A percentile compares a stretch with the other conserved stretches of the same genome.
Evolutionary conservation across 2,329 filamentous ascomycete species (phyloP).

Genomic region (Alternaria brassicae): DNA sequence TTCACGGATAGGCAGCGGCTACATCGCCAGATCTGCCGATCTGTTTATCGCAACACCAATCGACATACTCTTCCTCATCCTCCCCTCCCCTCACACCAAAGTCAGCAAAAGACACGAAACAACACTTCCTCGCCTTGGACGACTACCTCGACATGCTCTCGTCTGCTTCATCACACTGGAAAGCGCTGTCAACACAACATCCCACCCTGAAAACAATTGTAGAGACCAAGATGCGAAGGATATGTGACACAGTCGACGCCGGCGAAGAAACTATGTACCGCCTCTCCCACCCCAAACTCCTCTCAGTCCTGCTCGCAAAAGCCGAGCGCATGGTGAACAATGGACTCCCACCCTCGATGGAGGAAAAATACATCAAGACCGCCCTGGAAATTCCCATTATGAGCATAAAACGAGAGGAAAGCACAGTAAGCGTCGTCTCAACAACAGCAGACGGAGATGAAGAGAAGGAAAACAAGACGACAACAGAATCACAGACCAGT

Average conservation of each 20-base stretch:
- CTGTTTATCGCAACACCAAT: conserved; percentile 84
- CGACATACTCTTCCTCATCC: conserved; percentile 82
- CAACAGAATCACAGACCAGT: neutral
- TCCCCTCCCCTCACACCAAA: conserved; percentile 72
- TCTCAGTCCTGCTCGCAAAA: conserved; percentile 71
- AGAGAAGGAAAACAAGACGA: neutral
- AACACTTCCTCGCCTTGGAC: conserved; percentile 72
- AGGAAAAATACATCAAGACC: conserved; percentile 81
- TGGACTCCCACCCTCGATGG: conserved; percentile 79
- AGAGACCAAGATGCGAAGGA: conserved; percentile 69
- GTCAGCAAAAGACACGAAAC: conserved; percentile 60
- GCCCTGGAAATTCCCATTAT: conserved; percentile 78
- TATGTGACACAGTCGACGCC: conserved; percentile 84
- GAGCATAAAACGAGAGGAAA: conserved; percentile 68
- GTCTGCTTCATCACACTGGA: conserved; percentile 64
- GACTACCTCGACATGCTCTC: conserved; percentile 73
- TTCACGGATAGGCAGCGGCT: conserved; percentile 50
- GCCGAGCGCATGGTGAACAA: conserved; percentile 70
- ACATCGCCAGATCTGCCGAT: conserved; percentile 71
- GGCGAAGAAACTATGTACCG: conserved; percentile 87
- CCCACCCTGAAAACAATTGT: conserved; percentile 55
- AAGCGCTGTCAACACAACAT: conserved; percentile 60
- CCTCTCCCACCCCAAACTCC: conserved; percentile 74
- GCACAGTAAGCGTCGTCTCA: conserved; percentile 39
- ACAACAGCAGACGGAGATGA: conserved; percentile 24